Evolutionary conservation across 129 eudicot genomes (phyloP).

Genomic region (Artemisia argyi): DNA sequence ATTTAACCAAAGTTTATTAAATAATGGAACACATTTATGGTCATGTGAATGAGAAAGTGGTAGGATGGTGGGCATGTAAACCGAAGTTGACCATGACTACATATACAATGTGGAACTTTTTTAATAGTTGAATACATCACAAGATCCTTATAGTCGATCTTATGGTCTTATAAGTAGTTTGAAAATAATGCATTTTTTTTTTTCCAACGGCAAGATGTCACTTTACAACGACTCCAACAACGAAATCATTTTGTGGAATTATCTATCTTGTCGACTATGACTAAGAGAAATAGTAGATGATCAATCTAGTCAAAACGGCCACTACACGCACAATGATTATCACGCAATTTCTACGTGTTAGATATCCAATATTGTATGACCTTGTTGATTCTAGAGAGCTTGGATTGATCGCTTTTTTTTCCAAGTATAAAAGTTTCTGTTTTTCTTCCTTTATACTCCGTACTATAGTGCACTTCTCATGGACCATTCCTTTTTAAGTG

Average conservation of each 20-base stretch:
- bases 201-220: neutral
- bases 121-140: neutral
- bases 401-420: no score
- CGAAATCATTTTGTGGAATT: neutral
- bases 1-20: neutral
- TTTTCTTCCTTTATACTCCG: neutral
- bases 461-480: neutral
- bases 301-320: neutral
- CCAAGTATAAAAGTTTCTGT: neutral
- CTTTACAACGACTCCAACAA: neutral
- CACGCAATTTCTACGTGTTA: neutral
- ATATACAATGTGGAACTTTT: constrained; percentile 11
- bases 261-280: neutral
- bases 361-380: neutral
- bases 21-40: neutral
- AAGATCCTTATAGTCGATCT: neutral
- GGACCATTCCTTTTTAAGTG: neutral
- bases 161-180: neutral
- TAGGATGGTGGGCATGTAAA: constrained; percentile 19
- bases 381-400: no score
- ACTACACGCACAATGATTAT: neutral
- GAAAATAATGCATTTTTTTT: neutral
- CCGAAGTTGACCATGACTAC: constrained; percentile 28
- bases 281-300: neutral
- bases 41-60: constrained; percentile 24